These are phyloP conservation scores for Dalbergia cochinchinensis DNA, from an alignment of 306 rosid genomes.

Conservation along the genomic window DNA sequence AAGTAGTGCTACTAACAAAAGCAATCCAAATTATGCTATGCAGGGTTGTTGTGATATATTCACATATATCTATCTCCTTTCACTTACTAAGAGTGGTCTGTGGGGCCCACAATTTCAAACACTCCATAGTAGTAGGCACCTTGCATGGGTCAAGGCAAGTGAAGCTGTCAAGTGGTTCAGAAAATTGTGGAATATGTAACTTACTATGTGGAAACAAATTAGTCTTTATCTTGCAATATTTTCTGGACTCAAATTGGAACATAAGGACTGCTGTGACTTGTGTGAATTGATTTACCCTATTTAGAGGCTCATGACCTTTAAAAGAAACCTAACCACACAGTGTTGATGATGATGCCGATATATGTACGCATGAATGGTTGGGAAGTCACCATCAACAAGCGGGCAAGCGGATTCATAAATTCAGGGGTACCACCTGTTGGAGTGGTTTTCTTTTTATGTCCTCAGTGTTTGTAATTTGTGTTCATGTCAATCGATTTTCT, in stretches of 20 bases:
- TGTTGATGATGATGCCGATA: neutral
- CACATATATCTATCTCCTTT: conserved; percentile 51
- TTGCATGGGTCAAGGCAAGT: conserved; percentile 44
- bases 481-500: too few species aligned
- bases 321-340: conserved; percentile 51
- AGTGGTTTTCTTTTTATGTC: neutral
- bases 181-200: conserved; percentile 33
- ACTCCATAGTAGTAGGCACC: conserved; percentile 51
- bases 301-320: conserved; percentile 17
- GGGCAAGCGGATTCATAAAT: conserved; percentile 12
- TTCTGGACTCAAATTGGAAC: conserved; percentile 40
- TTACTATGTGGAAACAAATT: conserved; percentile 35
- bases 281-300: conserved; percentile 43
- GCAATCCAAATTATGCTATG: conserved; percentile 42
- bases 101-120: conserved; percentile 54
- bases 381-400: conserved; percentile 53
- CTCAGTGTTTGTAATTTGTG: too few species aligned
- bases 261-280: conserved; percentile 43
- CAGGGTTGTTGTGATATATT: conserved; percentile 53
- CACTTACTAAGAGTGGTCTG: conserved; percentile 44
- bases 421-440: conserved; percentile 26
- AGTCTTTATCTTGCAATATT: conserved; percentile 38
- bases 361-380: conserved; percentile 49
- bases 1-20: conserved; percentile 32
- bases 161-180: conserved; percentile 49